Evolutionary conservation across 257 asterid species (phyloP).

Genomic region (Solanum appendiculatum): DNA sequence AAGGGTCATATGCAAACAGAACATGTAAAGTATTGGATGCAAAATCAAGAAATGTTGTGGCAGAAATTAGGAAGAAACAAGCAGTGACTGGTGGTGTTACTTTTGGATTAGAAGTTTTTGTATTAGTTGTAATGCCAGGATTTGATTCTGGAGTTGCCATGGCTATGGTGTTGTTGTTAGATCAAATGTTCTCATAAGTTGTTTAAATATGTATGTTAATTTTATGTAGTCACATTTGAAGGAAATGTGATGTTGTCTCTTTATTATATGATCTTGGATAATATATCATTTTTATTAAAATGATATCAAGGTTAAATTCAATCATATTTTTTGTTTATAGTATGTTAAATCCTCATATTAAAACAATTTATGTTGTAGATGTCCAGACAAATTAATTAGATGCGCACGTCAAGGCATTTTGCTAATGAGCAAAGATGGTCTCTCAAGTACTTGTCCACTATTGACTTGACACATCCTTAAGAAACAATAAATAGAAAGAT

Average conservation of each 20-base stretch:
- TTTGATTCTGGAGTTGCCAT: slow-evolving; percentile 31
- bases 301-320: not conserved
- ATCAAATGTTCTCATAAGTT: slow-evolving; percentile 35
- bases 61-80: slow-evolving; percentile 66
- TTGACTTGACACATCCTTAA: too few relatives aligned
- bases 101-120: slow-evolving; percentile 52
- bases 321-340: not conserved
- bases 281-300: not conserved
- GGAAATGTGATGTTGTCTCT: not conserved
- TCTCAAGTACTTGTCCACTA: too few relatives aligned
- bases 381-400: not conserved
- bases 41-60: slow-evolving; percentile 34
- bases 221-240: not conserved
- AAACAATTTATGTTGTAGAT: not conserved
- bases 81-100: slow-evolving; percentile 31
- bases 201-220: not conserved
- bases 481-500: too few relatives aligned
- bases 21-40: slow-evolving; percentile 56
- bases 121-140: slow-evolving; percentile 21
- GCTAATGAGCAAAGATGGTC: not conserved
- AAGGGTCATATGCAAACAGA: slow-evolving; percentile 56
- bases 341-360: not conserved
- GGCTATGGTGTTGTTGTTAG: slow-evolving; percentile 41
- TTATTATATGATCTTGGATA: not conserved
- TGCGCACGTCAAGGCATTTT: not conserved